Conservation (phyloP, 129 eudicot genomes). For the Mikania micrantha region DNA sequence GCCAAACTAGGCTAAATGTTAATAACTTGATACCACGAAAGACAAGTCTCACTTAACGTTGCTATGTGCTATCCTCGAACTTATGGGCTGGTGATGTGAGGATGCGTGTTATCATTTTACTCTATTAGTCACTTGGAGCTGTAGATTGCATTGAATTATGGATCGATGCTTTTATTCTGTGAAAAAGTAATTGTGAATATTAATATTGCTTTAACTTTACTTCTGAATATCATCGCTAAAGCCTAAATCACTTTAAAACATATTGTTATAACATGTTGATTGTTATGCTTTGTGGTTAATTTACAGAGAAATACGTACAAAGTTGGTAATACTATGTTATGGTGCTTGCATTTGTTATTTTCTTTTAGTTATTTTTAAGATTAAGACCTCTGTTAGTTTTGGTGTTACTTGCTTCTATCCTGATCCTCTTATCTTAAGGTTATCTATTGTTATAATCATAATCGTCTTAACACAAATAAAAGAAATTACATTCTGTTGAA, state of each 20-base stretch:
- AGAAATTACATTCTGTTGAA: neutral
- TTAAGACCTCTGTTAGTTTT: neutral
- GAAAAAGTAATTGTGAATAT: neutral
- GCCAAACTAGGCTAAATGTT: neutral
- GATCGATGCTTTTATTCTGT: neutral
- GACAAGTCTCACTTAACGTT: neutral
- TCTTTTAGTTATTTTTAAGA: neutral
- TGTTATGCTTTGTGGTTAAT: neutral
- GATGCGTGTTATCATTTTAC: neutral
- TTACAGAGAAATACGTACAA: neutral
- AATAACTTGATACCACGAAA: neutral
- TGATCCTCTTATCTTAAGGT: neutral
- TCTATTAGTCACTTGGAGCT: neutral
- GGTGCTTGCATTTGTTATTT: neutral
- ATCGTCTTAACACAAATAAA: neutral
- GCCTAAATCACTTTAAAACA: neutral
- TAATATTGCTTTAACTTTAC: neutral
- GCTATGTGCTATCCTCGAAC: neutral
- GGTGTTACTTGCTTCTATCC: neutral
- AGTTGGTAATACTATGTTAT: neutral
- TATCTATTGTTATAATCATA: too few relatives aligned
- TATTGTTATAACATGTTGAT: neutral
- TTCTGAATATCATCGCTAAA: neutral
- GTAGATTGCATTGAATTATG: neutral
- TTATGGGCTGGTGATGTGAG: neutral